Percentiles rank a stretch among this genome's conserved stretches.
Evolutionary conservation across 495 filamentous ascomycete genomes (phyloP).

Genomic region (Mycothermus thermophilus): DNA sequence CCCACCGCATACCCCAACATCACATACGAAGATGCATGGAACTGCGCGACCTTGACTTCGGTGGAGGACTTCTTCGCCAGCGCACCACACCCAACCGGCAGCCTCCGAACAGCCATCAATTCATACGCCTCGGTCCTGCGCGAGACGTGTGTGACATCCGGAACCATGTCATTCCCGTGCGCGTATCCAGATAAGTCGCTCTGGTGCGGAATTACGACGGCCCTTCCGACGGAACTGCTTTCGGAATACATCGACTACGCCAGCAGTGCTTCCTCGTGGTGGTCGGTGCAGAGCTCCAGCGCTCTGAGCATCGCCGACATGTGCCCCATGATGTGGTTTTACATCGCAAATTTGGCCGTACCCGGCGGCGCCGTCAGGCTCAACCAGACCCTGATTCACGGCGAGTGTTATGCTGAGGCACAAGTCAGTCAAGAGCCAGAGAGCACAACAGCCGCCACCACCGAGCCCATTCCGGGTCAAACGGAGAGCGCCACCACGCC

Average conservation of each 20-base stretch:
- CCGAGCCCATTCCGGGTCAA: too few species aligned
- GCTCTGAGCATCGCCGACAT: background rate
- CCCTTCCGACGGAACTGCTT: background rate
- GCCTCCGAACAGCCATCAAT: background rate
- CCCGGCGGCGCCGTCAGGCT: background rate
- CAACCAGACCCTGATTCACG: constrained; percentile 2
- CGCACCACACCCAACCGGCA: background rate
- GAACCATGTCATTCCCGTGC: background rate
- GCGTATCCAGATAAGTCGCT: background rate
- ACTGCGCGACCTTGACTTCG: background rate
- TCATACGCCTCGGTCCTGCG: background rate
- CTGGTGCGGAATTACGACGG: constrained; percentile 1
- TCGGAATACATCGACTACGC: background rate
- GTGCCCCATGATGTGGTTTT: background rate
- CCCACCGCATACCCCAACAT: background rate
- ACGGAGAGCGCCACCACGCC: too few species aligned
- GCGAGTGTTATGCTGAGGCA: constrained; percentile 5
- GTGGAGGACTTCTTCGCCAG: background rate
- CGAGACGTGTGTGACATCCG: background rate
- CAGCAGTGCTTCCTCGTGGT: background rate
- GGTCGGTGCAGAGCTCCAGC: background rate
- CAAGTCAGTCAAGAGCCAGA: too few species aligned
- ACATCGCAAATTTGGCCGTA: background rate
- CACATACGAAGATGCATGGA: background rate
- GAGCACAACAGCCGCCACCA: too few species aligned